Conservation (phyloP, 129 eudicot genomes). For the Arctium lappa region DNA sequence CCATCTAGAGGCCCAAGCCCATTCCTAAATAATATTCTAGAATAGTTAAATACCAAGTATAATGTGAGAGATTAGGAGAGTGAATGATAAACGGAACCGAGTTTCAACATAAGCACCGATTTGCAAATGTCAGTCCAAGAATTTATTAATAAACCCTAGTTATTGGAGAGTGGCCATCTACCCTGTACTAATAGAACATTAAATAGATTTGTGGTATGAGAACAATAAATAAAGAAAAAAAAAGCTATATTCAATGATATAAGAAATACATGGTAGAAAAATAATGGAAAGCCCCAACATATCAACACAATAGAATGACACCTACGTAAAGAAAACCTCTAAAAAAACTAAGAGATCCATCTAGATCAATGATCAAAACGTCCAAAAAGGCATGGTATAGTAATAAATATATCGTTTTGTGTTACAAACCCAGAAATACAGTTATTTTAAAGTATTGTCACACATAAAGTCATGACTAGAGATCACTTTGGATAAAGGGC, state of each 20-base stretch:
- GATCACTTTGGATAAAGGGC: not conserved
- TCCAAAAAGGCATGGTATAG: not conserved
- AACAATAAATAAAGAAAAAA: not conserved
- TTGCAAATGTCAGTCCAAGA: not conserved
- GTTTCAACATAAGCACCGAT: not conserved
- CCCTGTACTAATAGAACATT: not conserved
- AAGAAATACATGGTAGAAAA: too few species aligned
- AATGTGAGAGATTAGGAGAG: too few species aligned
- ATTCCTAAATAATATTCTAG: too few species aligned
- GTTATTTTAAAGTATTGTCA: not conserved
- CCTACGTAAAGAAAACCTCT: not conserved
- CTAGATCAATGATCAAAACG: not conserved
- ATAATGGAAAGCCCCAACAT: too few species aligned
- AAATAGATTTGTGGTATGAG: not conserved
- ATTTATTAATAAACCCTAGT: too few species aligned
- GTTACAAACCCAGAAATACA: not conserved
- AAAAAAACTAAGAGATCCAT: not conserved
- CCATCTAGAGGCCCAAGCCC: too few species aligned
- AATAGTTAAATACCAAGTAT: too few species aligned
- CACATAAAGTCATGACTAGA: not conserved
- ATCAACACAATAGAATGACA: too few species aligned
- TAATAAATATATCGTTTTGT: not conserved
- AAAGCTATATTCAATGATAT: not conserved
- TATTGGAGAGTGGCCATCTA: not conserved
- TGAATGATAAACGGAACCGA: not conserved